Percentiles rank a stretch among this genome's conserved stretches.
These are phyloP conservation scores for Adansonia grandidieri DNA, from an alignment of 441 rosid genomes.

Conservation along the genomic window DNA sequence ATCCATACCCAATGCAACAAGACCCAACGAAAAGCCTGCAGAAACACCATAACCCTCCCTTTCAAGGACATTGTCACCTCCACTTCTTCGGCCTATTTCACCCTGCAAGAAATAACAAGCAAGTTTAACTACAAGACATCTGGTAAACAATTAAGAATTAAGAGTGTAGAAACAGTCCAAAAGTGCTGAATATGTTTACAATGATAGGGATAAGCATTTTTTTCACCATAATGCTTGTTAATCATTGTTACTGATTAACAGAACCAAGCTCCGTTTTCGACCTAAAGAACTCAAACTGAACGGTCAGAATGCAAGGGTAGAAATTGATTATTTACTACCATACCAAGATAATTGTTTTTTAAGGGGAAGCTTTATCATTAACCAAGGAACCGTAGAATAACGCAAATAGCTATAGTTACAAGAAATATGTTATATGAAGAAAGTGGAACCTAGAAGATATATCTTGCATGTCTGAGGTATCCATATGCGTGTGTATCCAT, in stretches of 20 bases:
- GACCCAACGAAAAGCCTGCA: constrained; percentile 97
- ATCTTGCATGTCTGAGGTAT: background rate
- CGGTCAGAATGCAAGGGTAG: background rate
- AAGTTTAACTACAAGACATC: constrained; percentile 30
- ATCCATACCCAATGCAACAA: constrained; percentile 87
- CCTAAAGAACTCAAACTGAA: constrained; percentile 5
- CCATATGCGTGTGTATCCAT: background rate
- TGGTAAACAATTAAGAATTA: constrained; percentile 28
- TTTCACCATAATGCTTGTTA: background rate
- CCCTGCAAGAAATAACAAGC: constrained; percentile 53
- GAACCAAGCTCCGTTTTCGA: background rate
- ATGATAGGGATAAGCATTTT: background rate
- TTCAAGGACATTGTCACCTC: constrained; percentile 99
- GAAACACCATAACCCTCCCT: constrained; percentile 99
- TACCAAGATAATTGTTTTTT: background rate
- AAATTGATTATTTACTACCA: background rate
- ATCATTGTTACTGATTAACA: background rate
- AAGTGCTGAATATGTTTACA: constrained; percentile 14
- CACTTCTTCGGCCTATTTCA: constrained; percentile 98
- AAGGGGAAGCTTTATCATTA: constrained; percentile 17
- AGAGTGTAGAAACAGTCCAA: constrained; percentile 20
- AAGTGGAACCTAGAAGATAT: constrained; percentile 4
- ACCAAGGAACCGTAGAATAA: constrained; percentile 4
- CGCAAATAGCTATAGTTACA: background rate
- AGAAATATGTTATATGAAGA: background rate